Evolutionary conservation across 2,329 filamentous ascomycete genomes (phyloP), one percentile per base, ranked within the genome.

Genomic region (Coniosporium tulheliwenetii): DNA sequence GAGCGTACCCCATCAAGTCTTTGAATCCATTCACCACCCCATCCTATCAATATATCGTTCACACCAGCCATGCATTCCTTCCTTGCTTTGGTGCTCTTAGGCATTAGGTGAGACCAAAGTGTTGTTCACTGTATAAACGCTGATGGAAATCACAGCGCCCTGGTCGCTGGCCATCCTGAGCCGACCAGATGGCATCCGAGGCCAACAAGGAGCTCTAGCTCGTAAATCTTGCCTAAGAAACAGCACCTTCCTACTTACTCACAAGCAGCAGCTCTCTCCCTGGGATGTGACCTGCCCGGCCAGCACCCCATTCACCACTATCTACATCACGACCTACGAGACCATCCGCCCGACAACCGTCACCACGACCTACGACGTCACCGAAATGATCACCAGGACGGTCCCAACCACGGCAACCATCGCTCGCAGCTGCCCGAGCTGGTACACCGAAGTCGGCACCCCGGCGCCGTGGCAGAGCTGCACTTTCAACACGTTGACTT

Each of bases 381-480:
- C 36, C 5, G 36, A 19, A 2, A 13, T 13, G 10, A 29, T 19
- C 31, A 36, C 32, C 14, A 3, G 12, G 3, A 39, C 37, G 10
- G 10, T 36, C 39, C 5, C 39, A 10, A 36, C 39, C 30, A 46
- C 42, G 5, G 36, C 41, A 2, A 31, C 42, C 12, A 40, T 26
- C 2, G 19, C 41, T 4, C 47, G 47, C 30, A 37, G 40, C 39
- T 50, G 48, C 33, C 48, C 48, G 5, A 40, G 42, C 13, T 48
- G 44, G 40, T 44, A 19, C 19, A 50, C 48, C 13, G 40, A 41
- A 36, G 40, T 49, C 29, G 48, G 48, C 40, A 37, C 33, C 5
- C 46, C 48, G 7, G 38, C 46, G 13, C 48, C 48, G 13, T 45
- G 45, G 44, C 41, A 41, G 2, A 39, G 39, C 30, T 50, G 48